Evolutionary conservation across 495 filamentous ascomycete genomes (phyloP).

Genomic region (Rhypophila decipiens): DNA sequence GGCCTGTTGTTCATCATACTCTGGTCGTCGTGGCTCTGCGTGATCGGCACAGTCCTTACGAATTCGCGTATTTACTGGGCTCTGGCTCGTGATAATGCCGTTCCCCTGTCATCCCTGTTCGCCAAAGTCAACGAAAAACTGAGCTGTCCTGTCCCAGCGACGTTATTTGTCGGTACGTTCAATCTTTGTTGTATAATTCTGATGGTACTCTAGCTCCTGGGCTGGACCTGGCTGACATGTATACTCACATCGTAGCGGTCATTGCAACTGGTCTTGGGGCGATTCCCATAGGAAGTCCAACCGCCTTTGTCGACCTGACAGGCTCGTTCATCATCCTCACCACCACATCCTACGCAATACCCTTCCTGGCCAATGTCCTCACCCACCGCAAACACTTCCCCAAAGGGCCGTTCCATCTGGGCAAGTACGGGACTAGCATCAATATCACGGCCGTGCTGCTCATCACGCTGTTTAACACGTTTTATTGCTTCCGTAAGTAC

Average conservation of each 20-base stretch:
- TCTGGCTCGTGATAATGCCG: slow-evolving; percentile 66
- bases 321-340: slow-evolving; percentile 70
- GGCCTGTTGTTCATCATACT: slow-evolving; percentile 68
- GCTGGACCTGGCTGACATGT: not conserved
- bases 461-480: slow-evolving; percentile 62
- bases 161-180: slow-evolving; percentile 47
- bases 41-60: slow-evolving; percentile 65
- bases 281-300: slow-evolving; percentile 65
- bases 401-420: slow-evolving; percentile 65
- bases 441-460: slow-evolving; percentile 55
- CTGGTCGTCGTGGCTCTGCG: slow-evolving; percentile 54
- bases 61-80: slow-evolving; percentile 84
- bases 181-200: not conserved
- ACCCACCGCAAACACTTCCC: slow-evolving; percentile 57
- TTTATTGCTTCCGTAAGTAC: slow-evolving; percentile 60
- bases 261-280: slow-evolving; percentile 62
- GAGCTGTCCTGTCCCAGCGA: slow-evolving; percentile 63
- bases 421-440: slow-evolving; percentile 51
- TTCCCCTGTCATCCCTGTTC: slow-evolving; percentile 46
- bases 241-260: slow-evolving; percentile 18
- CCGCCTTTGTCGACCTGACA: slow-evolving; percentile 71
- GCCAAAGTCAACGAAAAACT: slow-evolving; percentile 42
- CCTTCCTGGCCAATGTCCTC: slow-evolving; percentile 68
- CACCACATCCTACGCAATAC: slow-evolving; percentile 66
- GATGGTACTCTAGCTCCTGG: not conserved